phyloP scores from a whole-genome alignment of 2,329 filamentous ascomycete species.

The Sporothrix brunneoviolacea region DNA sequence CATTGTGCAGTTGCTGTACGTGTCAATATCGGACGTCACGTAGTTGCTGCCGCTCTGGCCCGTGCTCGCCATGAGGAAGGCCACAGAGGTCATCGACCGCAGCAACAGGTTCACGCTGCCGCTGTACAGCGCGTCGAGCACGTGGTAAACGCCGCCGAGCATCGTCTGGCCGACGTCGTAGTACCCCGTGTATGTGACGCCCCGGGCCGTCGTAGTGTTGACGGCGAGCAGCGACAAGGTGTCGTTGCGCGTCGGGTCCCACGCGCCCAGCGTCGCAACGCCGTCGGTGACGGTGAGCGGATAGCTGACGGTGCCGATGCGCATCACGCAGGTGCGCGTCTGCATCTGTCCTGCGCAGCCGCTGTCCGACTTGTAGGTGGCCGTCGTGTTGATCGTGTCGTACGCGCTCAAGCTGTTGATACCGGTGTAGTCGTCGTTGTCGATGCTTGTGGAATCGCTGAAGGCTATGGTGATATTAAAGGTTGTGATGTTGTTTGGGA shows the following conservation, averaged over 20 bases:
- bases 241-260: conserved; percentile 5
- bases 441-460: too few species aligned
- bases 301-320: background rate
- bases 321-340: background rate
- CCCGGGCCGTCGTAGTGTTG: background rate
- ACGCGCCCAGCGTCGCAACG: background rate
- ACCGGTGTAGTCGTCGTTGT: background rate
- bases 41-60: conserved; percentile 5
- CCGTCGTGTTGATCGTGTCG: background rate
- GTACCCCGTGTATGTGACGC: background rate
- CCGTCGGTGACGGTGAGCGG: background rate
- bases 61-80: background rate
- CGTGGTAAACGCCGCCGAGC: background rate
- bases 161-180: background rate
- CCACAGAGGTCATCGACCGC: background rate
- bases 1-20: conserved; percentile 10
- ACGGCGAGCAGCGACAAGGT: background rate
- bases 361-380: background rate
- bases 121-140: background rate
- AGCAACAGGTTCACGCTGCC: background rate
- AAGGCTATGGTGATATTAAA: background rate
- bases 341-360: background rate
- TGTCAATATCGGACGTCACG: background rate
- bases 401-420: background rate
- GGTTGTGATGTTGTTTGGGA: background rate